Evolutionary conservation across 2,329 filamentous ascomycete species (phyloP).

Genomic region (Pseudocercospora macadamiae): DNA sequence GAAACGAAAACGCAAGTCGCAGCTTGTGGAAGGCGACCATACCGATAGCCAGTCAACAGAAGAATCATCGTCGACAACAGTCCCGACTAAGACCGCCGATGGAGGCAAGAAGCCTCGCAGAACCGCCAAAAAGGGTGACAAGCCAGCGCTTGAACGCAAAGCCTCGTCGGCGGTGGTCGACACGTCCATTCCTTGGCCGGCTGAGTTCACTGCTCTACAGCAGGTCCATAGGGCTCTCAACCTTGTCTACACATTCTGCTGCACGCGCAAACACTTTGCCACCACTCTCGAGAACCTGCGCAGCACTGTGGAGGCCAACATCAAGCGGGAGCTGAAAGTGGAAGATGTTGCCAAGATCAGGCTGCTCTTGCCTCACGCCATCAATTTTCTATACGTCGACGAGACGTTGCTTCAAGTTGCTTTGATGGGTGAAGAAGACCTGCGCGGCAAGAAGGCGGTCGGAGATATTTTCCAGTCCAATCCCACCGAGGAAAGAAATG

Average conservation of each 20-base stretch:
- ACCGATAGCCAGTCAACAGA: slow-evolving; percentile 4
- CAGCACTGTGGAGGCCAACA: slow-evolving; percentile 80
- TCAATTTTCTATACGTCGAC: slow-evolving; percentile 85
- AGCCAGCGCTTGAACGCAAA: slow-evolving; percentile 45
- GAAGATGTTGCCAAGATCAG: slow-evolving; percentile 84
- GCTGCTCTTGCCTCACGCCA: slow-evolving; percentile 72
- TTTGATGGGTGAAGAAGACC: slow-evolving; percentile 69
- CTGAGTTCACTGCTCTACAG: slow-evolving; percentile 70
- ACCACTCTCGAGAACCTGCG: slow-evolving; percentile 92
- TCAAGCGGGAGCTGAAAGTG: slow-evolving; percentile 67
- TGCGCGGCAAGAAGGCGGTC: slow-evolving; percentile 61
- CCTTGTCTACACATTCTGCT: slow-evolving; percentile 92
- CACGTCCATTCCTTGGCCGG: slow-evolving; percentile 69
- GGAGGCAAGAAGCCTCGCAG: slow-evolving; percentile 57
- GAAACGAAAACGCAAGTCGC: slow-evolving; percentile 22
- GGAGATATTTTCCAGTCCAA: slow-evolving; percentile 53
- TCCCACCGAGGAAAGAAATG: slow-evolving; percentile 37
- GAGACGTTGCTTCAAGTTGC: slow-evolving; percentile 81
- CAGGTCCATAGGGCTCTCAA: slow-evolving; percentile 84
- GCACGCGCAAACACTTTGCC: slow-evolving; percentile 84
- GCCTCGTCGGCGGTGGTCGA: slow-evolving; percentile 58
- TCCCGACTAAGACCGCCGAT: slow-evolving; percentile 62
- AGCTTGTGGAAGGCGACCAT: slow-evolving; percentile 8
- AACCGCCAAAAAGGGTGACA: slow-evolving; percentile 44
- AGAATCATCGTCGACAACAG: slow-evolving; percentile 39